Percentiles rank a stretch among this genome's conserved stretches.
Evolutionary conservation across 805 yeast genomes (phyloP).

Genomic region (Myxozyma nipponensis): DNA sequence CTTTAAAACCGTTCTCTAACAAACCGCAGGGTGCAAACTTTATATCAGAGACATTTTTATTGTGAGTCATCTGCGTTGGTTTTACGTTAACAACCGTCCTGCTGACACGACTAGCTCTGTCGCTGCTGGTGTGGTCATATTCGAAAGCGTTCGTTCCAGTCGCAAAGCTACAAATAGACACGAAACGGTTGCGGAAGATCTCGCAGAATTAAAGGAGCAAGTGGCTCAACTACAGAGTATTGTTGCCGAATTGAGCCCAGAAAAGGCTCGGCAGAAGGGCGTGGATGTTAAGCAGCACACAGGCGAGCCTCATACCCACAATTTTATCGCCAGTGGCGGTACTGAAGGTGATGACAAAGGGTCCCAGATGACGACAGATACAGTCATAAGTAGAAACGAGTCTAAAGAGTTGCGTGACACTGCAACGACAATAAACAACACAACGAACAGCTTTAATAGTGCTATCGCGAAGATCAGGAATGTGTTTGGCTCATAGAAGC

Average conservation of each 20-base stretch:
- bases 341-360: background rate
- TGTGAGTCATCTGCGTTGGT: constrained; percentile 35
- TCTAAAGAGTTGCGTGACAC: background rate
- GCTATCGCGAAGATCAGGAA: no score
- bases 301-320: background rate
- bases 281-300: background rate
- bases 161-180: constrained; percentile 59
- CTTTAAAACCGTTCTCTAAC: background rate
- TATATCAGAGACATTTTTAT: constrained; percentile 71
- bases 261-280: background rate
- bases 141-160: constrained; percentile 65
- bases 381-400: no score
- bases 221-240: constrained; percentile 46
- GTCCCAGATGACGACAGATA: background rate
- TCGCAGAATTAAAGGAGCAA: constrained; percentile 64
- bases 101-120: constrained; percentile 44
- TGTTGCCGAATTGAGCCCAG: constrained; percentile 10
- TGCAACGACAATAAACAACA: background rate
- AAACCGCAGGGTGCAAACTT: constrained; percentile 61
- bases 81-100: background rate
- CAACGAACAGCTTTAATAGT: no score
- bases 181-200: constrained; percentile 69
- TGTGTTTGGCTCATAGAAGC: no score
- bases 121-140: constrained; percentile 71
- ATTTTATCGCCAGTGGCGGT: background rate